A percentile compares a stretch with the other conserved stretches of the same genome.
These are phyloP conservation scores for Psophocarpus tetragonolobus DNA, from an alignment of 306 rosid species.

Conservation along the genomic window DNA sequence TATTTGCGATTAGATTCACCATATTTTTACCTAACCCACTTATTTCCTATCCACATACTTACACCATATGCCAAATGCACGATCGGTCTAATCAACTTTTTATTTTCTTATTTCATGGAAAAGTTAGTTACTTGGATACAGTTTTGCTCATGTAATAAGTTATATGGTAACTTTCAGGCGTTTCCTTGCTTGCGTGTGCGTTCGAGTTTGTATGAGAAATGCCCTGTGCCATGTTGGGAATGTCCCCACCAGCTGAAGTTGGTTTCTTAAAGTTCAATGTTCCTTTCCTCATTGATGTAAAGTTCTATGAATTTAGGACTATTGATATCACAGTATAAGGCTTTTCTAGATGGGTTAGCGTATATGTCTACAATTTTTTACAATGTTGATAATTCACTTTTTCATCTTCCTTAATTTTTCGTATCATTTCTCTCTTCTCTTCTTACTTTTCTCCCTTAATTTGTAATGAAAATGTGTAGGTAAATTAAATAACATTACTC, in stretches of 20 bases:
- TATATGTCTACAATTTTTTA: too few relatives aligned
- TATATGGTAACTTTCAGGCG: background rate
- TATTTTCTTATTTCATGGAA: background rate
- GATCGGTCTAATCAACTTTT: background rate
- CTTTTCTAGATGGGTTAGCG: too few relatives aligned
- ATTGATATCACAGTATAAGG: too few relatives aligned
- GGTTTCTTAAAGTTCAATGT: background rate
- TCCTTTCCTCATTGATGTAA: too few relatives aligned
- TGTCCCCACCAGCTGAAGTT: background rate
- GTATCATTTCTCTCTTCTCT: background rate
- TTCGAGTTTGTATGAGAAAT: background rate
- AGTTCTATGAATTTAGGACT: background rate
- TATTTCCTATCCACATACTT: background rate
- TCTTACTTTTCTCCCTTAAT: background rate
- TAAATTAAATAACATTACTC: background rate
- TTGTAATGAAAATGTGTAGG: background rate
- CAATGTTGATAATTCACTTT: background rate
- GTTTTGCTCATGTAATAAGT: background rate
- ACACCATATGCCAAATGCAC: background rate
- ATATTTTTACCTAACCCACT: slow-evolving; percentile 23
- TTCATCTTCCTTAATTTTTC: background rate
- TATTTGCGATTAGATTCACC: background rate
- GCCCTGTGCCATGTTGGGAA: background rate
- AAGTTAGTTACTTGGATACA: background rate
- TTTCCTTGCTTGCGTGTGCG: background rate